Evolutionary conservation across 495 filamentous ascomycete species (phyloP).

Genomic region (Podospora bellae-mahoneyi): DNA sequence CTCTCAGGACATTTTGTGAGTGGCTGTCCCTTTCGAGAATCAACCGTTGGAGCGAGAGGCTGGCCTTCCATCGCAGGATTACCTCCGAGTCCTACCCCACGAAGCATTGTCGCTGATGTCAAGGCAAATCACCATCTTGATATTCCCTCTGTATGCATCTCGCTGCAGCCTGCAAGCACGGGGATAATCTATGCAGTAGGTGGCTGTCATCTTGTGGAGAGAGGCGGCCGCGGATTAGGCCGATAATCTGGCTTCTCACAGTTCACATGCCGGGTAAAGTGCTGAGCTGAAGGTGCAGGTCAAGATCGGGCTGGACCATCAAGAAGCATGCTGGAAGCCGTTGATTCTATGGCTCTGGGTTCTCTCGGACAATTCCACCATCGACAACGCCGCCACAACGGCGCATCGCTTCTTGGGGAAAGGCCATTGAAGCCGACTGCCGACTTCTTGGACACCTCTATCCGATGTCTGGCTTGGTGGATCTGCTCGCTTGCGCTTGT

Average conservation of each 20-base stretch:
- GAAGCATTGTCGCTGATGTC: background rate
- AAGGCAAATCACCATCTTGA: background rate
- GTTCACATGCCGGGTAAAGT: constrained; percentile 8
- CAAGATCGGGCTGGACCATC: background rate
- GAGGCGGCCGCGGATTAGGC: constrained; percentile 15
- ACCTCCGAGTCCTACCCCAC: background rate
- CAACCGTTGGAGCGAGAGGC: background rate
- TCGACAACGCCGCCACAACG: constrained; percentile 11
- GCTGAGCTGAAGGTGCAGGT: background rate
- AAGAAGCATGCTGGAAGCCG: constrained; percentile 2
- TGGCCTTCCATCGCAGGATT: background rate
- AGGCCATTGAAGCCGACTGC: background rate
- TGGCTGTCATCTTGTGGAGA: constrained; percentile 9
- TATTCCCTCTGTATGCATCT: background rate
- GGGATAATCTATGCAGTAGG: constrained; percentile 10
- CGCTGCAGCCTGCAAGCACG: constrained; percentile 1
- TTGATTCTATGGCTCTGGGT: background rate
- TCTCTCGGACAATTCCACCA: background rate
- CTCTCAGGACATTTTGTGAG: background rate
- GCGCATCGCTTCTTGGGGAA: background rate
- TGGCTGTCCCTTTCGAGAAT: background rate
- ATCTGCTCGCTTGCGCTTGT: constrained; percentile 4
- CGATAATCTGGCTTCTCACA: constrained; percentile 7
- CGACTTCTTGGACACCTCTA: background rate
- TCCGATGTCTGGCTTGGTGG: background rate